phyloP scores from a whole-genome alignment of 2,329 filamentous ascomycete species.

The Tolypocladium amazonense region DNA sequence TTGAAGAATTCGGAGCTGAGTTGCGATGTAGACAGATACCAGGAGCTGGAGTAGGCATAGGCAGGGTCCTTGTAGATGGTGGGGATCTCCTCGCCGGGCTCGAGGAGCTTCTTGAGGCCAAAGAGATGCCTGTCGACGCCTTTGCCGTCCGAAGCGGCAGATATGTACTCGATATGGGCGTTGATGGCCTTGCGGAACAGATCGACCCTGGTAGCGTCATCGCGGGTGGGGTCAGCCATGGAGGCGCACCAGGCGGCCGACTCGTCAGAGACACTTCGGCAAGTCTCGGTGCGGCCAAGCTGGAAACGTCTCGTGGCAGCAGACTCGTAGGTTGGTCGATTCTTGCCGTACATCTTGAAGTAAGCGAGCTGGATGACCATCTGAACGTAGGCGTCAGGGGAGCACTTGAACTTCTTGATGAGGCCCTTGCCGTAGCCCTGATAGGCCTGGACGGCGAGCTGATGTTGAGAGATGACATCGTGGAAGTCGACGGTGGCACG shows the following conservation, averaged over 20 bases:
- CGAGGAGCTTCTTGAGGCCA: conserved; percentile 82
- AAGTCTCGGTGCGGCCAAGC: conserved; percentile 91
- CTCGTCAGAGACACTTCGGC: conserved; percentile 83
- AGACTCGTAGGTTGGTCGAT: conserved; percentile 94
- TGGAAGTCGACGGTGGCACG: conserved; percentile 70
- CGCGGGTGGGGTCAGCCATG: conserved; percentile 59
- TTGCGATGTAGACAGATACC: conserved; percentile 85
- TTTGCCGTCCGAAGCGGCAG: conserved; percentile 78
- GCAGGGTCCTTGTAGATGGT: conserved; percentile 80
- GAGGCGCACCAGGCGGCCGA: conserved; percentile 82
- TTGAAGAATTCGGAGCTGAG: conserved; percentile 97
- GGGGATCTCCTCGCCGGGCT: conserved; percentile 70
- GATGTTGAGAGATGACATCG: conserved; percentile 73
- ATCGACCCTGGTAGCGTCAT: conserved; percentile 55
- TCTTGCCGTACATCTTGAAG: conserved; percentile 98
- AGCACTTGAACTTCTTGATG: conserved; percentile 99
- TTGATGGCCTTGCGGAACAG: conserved; percentile 75
- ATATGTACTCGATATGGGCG: conserved; percentile 83
- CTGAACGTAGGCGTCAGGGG: conserved; percentile 93
- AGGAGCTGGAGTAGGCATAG: conserved; percentile 71
- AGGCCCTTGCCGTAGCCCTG: conserved; percentile 96
- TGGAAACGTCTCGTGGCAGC: conserved; percentile 93
- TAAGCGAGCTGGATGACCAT: conserved; percentile 98
- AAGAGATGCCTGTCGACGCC: conserved; percentile 97
- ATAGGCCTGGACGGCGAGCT: conserved; percentile 89